Conservation (phyloP, 2,329 filamentous ascomycete species). For the Scolecobasidium constrictum region DNA sequence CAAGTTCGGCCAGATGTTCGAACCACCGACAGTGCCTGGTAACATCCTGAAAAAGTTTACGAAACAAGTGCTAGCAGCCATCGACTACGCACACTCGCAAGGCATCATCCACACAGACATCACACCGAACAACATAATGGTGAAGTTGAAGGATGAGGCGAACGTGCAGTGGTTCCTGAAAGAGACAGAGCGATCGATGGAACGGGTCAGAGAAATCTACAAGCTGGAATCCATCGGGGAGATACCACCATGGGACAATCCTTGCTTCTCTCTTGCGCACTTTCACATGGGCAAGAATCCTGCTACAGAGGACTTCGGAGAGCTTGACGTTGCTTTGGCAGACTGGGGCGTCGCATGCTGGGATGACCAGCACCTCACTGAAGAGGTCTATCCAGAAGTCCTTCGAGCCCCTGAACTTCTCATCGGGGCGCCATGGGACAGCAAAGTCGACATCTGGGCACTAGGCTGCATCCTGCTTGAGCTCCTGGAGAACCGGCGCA, state of each 20-base stretch:
- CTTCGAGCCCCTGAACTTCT: conserved; percentile 13
- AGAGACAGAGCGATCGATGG: too few relatives aligned
- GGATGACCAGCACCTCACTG: background rate
- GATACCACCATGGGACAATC: background rate
- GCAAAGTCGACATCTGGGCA: conserved; percentile 13
- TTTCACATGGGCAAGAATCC: background rate
- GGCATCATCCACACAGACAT: conserved; percentile 15
- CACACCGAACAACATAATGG: conserved; percentile 1
- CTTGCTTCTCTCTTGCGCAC: background rate
- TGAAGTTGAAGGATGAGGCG: background rate
- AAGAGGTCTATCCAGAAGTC: background rate
- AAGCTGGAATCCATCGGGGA: too few relatives aligned
- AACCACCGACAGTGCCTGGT: conserved; percentile 13
- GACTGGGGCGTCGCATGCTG: conserved; percentile 1
- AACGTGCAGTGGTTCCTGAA: too few relatives aligned
- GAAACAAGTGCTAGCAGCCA: conserved; percentile 15
- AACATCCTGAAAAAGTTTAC: conserved; percentile 15
- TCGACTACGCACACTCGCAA: conserved; percentile 20
- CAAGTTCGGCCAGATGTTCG: conserved; percentile 11
- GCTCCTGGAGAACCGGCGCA: background rate
- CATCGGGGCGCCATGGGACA: conserved; percentile 12
- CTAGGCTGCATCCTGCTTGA: conserved; percentile 9
- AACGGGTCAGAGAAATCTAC: too few relatives aligned
- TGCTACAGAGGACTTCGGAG: background rate
- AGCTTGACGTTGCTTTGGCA: background rate